Evolutionary conservation across 2,329 filamentous ascomycete species (phyloP), one percentile per base, ranked within the genome.

Genomic region (Hypoxylon sp.): DNA sequence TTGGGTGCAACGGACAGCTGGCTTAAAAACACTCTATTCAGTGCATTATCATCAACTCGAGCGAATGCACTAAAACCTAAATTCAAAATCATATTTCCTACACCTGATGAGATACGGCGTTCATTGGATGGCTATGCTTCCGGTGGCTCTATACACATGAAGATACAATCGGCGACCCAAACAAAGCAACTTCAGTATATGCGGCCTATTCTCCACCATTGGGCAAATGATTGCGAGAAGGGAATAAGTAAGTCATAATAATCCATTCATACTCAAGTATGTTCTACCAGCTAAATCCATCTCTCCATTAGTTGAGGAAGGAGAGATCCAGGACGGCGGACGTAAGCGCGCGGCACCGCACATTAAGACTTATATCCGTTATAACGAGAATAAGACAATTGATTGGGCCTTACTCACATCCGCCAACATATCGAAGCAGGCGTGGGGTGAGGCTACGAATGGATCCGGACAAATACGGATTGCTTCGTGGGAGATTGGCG

Each of bases 381-480:
- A 85, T 71, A 80, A 82, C 58, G 57, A 77, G n/a, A 75, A 81
- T 17, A 76, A 74, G 1, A 79, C 80, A 0, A 89, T 97, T 41
- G 92, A 96, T 75, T 97, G 94, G 94, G 93, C 92, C 1, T 83
- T 97, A 69, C 78, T 97, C 1, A 97, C 93, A 0, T 96, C 92
- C n/a, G 93, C 94, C n/a, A 97, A 97, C 72, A 78, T 97, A 2
- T 96, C 92, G 1, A 95, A 90, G 67, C 93, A 97, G 79, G 94
- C 94, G 0, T 97, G 94, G 94, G 94, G 94, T 1, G 89, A 91
- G 38, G 83, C 86, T 2, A 78, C 77, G 1, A 88, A 86, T 67
- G 78, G 82, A 2, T 81, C 83, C 0, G 88, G 87, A 0, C 86
- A 92, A 73, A 81, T 93, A 30, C 86, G 90, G 36, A 88, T 97